Evolutionary conservation across 768 basidiomycete genomes (phyloP).

Genomic region (Gymnopilus junonius): DNA sequence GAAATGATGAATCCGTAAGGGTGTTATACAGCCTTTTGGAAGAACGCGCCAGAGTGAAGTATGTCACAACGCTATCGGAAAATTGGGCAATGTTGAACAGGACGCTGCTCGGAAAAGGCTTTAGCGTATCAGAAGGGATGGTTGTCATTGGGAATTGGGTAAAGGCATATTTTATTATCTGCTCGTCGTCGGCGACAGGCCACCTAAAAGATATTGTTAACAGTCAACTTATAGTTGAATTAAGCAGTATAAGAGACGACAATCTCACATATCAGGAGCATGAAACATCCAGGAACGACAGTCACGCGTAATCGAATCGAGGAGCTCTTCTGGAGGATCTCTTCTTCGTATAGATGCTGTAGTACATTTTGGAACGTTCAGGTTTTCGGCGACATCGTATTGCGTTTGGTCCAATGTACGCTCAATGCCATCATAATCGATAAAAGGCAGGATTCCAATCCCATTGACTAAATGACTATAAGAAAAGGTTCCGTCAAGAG

Average conservation of each 20-base stretch:
- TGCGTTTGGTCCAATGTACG: constrained; percentile 10
- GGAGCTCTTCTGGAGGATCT: background rate
- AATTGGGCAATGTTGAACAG: background rate
- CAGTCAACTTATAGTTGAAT: background rate
- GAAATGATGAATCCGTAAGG: background rate
- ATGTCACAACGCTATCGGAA: background rate
- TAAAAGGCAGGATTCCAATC: background rate
- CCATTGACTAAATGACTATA: background rate
- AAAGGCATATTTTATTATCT: background rate
- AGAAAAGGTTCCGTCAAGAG: background rate
- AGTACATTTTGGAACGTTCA: background rate
- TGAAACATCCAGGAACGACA: constrained; percentile 11
- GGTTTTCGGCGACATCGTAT: background rate
- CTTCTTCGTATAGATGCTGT: background rate
- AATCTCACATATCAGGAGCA: constrained; percentile 4
- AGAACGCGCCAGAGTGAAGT: background rate
- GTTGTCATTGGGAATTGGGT: background rate
- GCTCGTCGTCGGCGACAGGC: background rate
- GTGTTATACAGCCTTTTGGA: background rate
- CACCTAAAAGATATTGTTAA: background rate
- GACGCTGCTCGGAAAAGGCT: background rate
- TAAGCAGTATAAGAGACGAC: too few relatives aligned
- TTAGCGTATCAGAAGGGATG: background rate
- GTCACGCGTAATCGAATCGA: constrained; percentile 2
- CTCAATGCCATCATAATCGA: constrained; percentile 7